A percentile compares a stretch with the other conserved stretches of the same genome.
Conservation (phyloP, 306 rosid species). For the Castanea mollissima region DNA sequence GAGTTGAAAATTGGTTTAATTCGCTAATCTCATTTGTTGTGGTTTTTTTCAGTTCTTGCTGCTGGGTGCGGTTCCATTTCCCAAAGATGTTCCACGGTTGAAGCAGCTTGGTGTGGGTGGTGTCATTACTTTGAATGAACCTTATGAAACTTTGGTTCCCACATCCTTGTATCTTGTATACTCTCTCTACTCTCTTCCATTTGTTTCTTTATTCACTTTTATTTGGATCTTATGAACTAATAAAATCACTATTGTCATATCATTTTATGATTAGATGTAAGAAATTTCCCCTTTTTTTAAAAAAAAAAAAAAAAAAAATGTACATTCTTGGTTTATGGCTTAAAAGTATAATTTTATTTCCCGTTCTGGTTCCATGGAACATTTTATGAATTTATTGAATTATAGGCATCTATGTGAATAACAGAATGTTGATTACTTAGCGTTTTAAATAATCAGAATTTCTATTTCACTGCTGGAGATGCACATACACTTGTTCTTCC, state of each 20-base stretch:
- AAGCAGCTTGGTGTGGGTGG: constrained; percentile 93
- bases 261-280: not conserved
- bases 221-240: not conserved
- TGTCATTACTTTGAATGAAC: constrained; percentile 90
- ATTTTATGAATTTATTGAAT: not conserved
- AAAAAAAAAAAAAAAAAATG: too few relatives aligned
- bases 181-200: constrained; percentile 12
- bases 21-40: not conserved
- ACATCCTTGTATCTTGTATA: constrained; percentile 70
- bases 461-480: not conserved
- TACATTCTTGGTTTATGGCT: not conserved
- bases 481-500: constrained; percentile 11
- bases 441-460: not conserved
- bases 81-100: constrained; percentile 87
- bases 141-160: constrained; percentile 92
- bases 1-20: not conserved
- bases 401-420: not conserved
- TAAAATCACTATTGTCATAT: constrained; percentile 4
- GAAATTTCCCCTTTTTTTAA: not conserved
- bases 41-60: constrained; percentile 58
- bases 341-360: not conserved
- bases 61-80: constrained; percentile 96
- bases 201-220: not conserved
- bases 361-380: not conserved
- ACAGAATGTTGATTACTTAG: not conserved